Evolutionary conservation across 768 basidiomycete species (phyloP).

Genomic region (Russula sp.): DNA sequence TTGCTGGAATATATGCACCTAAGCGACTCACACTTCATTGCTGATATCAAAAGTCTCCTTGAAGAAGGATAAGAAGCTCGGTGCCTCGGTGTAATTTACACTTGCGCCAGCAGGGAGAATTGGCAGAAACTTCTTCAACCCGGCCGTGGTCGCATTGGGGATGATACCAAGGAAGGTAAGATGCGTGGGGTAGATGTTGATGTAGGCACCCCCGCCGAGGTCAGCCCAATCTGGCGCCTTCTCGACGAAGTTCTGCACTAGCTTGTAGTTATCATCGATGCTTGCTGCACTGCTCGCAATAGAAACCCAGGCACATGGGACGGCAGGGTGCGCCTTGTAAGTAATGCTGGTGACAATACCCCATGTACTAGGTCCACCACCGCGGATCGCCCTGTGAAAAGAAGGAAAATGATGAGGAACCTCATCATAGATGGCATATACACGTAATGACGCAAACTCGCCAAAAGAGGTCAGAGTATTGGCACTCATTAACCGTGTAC

Average conservation of each 20-base stretch:
- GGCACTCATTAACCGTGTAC: slow-evolving; percentile 27
- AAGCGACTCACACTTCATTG: background rate
- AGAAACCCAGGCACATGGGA: slow-evolving; percentile 1
- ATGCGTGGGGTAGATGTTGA: background rate
- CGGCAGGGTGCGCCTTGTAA: slow-evolving; percentile 17
- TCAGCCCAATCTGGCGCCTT: background rate
- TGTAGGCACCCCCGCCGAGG: background rate
- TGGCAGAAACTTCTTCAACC: background rate
- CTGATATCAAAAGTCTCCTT: background rate
- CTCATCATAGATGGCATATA: background rate
- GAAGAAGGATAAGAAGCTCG: background rate
- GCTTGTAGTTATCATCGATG: background rate
- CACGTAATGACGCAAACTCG: background rate
- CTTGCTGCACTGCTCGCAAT: background rate
- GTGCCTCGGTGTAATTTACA: background rate
- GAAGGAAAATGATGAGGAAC: background rate
- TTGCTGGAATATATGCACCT: too few species aligned
- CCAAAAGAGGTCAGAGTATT: slow-evolving; percentile 28
- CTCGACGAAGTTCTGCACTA: background rate
- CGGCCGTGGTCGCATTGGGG: background rate
- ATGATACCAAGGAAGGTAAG: background rate
- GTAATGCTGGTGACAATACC: slow-evolving; percentile 16
- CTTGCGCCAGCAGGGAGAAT: background rate
- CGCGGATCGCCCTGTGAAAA: slow-evolving; percentile 15
- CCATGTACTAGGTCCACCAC: slow-evolving; percentile 16